phyloP scores from a whole-genome alignment of 2,329 filamentous ascomycete genomes.

The Stagonosporopsis tanaceti region DNA sequence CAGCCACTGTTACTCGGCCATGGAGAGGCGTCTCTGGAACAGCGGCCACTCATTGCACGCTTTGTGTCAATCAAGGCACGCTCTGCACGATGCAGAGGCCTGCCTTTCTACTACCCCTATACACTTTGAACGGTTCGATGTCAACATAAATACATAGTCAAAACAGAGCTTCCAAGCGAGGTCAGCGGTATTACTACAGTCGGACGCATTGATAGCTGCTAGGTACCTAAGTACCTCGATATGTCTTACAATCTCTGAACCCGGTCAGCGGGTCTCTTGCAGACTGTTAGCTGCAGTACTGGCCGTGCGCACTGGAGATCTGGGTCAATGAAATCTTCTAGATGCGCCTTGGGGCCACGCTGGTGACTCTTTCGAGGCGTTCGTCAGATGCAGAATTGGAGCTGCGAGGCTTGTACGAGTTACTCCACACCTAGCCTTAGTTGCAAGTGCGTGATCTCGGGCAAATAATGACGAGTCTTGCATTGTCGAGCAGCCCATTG shows the following conservation, averaged over 20 bases:
- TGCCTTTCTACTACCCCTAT: background rate
- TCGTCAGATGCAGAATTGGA: constrained; percentile 2
- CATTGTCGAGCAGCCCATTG: background rate
- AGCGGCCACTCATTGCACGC: constrained; percentile 18
- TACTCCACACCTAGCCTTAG: constrained; percentile 20
- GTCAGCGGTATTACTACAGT: constrained; percentile 9
- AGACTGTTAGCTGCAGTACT: constrained; percentile 4
- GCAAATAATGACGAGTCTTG: background rate
- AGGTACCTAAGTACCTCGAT: constrained; percentile 29
- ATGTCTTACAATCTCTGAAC: constrained; percentile 25
- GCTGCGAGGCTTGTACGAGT: constrained; percentile 17
- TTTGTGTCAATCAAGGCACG: background rate
- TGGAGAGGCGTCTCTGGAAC: constrained; percentile 23
- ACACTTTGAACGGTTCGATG: background rate
- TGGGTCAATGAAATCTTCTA: background rate
- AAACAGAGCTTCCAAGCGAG: constrained; percentile 1
- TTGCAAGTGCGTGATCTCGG: constrained; percentile 25
- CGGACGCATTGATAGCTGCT: constrained; percentile 4
- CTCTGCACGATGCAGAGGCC: background rate
- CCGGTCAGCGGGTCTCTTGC: constrained; percentile 26
- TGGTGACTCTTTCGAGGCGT: constrained; percentile 13
- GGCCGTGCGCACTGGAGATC: constrained; percentile 1
- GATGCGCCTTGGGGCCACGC: background rate
- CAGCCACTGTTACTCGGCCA: constrained; percentile 41
- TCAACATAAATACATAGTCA: background rate